These are phyloP conservation scores for Blastobotrys malaysiensis DNA, from an alignment of 1,139 yeast genomes.

Conservation along the genomic window DNA sequence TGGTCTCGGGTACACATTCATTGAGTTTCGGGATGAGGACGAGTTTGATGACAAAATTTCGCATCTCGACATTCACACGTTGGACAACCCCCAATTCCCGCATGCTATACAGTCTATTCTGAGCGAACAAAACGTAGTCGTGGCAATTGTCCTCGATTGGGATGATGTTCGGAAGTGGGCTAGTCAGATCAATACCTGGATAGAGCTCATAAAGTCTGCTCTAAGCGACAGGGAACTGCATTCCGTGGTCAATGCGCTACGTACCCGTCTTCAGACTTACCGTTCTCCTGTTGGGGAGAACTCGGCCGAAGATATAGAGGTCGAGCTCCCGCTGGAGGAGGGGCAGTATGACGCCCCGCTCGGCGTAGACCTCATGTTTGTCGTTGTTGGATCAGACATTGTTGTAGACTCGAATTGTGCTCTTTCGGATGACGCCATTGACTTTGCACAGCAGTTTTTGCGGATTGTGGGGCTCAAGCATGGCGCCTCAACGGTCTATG, in stretches of 20 bases:
- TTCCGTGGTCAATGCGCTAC: conserved; percentile 13
- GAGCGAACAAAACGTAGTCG: conserved; percentile 13
- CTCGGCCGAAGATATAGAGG: conserved; percentile 5
- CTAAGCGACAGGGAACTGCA: conserved; percentile 11
- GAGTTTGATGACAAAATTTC: conserved; percentile 29
- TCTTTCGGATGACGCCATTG: conserved; percentile 31
- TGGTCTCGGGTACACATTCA: conserved; percentile 35
- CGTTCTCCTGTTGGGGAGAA: conserved; percentile 13
- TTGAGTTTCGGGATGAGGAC: conserved; percentile 32
- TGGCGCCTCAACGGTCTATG: conserved; percentile 31
- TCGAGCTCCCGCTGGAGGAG: conserved; percentile 30
- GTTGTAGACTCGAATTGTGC: conserved; percentile 3
- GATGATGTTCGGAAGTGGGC: conserved; percentile 21
- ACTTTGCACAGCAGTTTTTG: conserved; percentile 48
- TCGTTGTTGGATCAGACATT: conserved; percentile 25
- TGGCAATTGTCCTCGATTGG: conserved; percentile 25
- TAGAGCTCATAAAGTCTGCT: conserved; percentile 15
- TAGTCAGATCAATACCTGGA: conserved; percentile 21
- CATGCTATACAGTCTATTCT: background rate
- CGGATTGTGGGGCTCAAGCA: conserved; percentile 47
- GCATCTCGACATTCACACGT: conserved; percentile 32
- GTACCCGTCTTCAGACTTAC: conserved; percentile 20
- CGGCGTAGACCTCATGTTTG: conserved; percentile 30
- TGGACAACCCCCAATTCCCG: conserved; percentile 14
- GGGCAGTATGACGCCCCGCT: conserved; percentile 33